These are phyloP conservation scores for Kitagawia praeruptora DNA, from an alignment of 129 eudicot genomes.

Conservation along the genomic window DNA sequence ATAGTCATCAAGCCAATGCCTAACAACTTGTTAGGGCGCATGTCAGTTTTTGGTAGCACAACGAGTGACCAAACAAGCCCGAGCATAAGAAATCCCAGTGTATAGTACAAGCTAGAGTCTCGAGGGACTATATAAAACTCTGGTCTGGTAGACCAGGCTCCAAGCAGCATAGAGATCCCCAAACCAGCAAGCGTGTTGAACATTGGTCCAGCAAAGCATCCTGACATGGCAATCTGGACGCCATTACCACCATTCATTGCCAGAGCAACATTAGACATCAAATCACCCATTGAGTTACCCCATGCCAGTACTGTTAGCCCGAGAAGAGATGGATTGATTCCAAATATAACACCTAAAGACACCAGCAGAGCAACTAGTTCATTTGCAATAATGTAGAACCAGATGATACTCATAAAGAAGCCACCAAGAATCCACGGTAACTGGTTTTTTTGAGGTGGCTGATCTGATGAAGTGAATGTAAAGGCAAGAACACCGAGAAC, in stretches of 20 bases:
- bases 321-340: slow-evolving; percentile 59
- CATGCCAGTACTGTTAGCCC: slow-evolving; percentile 80
- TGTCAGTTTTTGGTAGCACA: slow-evolving; percentile 47
- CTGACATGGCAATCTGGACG: slow-evolving; percentile 79
- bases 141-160: slow-evolving; percentile 61
- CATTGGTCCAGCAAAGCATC: slow-evolving; percentile 90
- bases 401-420: slow-evolving; percentile 77
- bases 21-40: slow-evolving; percentile 58
- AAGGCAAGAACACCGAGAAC: slow-evolving; percentile 42
- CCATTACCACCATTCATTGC: slow-evolving; percentile 65
- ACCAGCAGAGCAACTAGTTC: slow-evolving; percentile 73
- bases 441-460: slow-evolving; percentile 52
- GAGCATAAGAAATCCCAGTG: slow-evolving; percentile 52
- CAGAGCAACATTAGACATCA: slow-evolving; percentile 67
- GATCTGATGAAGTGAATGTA: slow-evolving; percentile 32
- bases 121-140: slow-evolving; percentile 38
- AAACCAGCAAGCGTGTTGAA: slow-evolving; percentile 74
- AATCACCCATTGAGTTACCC: slow-evolving; percentile 91
- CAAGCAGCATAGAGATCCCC: slow-evolving; percentile 62
- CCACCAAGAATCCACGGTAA: slow-evolving; percentile 83
- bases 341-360: slow-evolving; percentile 53
- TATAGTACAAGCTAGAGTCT: slow-evolving; percentile 50
- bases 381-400: slow-evolving; percentile 80
- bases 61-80: slow-evolving; percentile 69
- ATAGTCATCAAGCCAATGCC: slow-evolving; percentile 62